A percentile compares a stretch with the other conserved stretches of the same genome.
phyloP scores from a whole-genome alignment of 176 grass and related monocot genomes.

The Microstegium vimineum region DNA sequence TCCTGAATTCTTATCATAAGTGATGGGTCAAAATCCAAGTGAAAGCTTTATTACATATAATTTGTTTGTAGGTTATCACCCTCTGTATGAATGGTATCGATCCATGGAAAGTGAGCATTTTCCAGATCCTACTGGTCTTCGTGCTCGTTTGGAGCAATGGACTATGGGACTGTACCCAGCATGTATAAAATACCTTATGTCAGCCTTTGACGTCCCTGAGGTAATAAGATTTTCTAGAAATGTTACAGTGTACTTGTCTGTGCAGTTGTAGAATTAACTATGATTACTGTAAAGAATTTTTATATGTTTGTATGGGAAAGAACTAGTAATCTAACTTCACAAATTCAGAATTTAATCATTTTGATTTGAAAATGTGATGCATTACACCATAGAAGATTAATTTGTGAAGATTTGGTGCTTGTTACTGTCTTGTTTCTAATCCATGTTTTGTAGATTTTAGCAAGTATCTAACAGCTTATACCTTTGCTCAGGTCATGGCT shows the following conservation, averaged over 20 bases:
- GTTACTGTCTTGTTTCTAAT: neutral
- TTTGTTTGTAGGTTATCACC: slow-evolving; percentile 60
- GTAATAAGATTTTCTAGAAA: slow-evolving; percentile 32
- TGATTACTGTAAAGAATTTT: neutral
- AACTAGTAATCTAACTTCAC: neutral
- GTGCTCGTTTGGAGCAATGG: slow-evolving; percentile 89
- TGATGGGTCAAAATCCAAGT: neutral
- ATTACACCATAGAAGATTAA: neutral
- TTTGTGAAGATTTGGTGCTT: neutral
- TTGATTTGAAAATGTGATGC: neutral
- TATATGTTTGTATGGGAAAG: neutral
- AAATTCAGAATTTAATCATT: slow-evolving; percentile 18
- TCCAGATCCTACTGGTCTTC: slow-evolving; percentile 84
- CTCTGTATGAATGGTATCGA: slow-evolving; percentile 87
- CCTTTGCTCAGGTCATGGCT: slow-evolving; percentile 54
- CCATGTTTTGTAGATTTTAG: slow-evolving; percentile 9
- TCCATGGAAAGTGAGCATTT: slow-evolving; percentile 99
- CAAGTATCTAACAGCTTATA: neutral
- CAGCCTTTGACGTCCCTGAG: slow-evolving; percentile 92
- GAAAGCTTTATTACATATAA: neutral
- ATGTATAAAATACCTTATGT: slow-evolving; percentile 99
- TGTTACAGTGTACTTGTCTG: neutral
- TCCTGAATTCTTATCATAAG: neutral
- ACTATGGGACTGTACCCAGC: slow-evolving; percentile 91
- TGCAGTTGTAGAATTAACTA: neutral